Evolutionary conservation across 306 rosid genomes (phyloP).

Genomic region (Begonia masoniana): DNA sequence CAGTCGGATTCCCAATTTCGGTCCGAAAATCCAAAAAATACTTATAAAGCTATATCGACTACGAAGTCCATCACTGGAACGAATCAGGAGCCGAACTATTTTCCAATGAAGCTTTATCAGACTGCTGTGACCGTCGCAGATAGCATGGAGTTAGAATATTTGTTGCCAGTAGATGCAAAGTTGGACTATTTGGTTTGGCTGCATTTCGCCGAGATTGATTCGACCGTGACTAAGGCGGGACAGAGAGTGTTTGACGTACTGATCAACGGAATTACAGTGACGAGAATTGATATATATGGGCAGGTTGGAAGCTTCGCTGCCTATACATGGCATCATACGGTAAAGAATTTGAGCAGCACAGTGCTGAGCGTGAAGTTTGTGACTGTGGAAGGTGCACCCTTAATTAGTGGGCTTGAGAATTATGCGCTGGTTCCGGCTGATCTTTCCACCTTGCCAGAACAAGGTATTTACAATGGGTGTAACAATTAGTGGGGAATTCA

Average conservation of each 20-base stretch:
- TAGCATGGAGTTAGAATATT: conserved; percentile 33
- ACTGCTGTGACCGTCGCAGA: conserved; percentile 35
- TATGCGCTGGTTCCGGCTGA: conserved; percentile 83
- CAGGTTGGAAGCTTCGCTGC: conserved; percentile 64
- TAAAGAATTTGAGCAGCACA: conserved; percentile 57
- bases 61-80: conserved; percentile 31
- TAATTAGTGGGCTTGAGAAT: conserved; percentile 76
- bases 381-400: conserved; percentile 47
- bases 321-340: conserved; percentile 55
- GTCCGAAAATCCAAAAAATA: background rate
- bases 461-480: conserved; percentile 31
- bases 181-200: conserved; percentile 78
- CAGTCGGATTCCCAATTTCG: conserved; percentile 41
- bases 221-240: conserved; percentile 39
- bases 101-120: conserved; percentile 66
- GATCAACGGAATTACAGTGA: conserved; percentile 47
- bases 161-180: conserved; percentile 70
- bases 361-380: conserved; percentile 48
- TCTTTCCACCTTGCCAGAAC: conserved; percentile 59
- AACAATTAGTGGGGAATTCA: no score
- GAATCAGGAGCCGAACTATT: conserved; percentile 49
- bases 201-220: conserved; percentile 80
- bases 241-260: conserved; percentile 68
- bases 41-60: conserved; percentile 21
- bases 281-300: conserved; percentile 53